phyloP scores from a whole-genome alignment of 2,329 filamentous ascomycete genomes.

The Fusarium marasasianum region DNA sequence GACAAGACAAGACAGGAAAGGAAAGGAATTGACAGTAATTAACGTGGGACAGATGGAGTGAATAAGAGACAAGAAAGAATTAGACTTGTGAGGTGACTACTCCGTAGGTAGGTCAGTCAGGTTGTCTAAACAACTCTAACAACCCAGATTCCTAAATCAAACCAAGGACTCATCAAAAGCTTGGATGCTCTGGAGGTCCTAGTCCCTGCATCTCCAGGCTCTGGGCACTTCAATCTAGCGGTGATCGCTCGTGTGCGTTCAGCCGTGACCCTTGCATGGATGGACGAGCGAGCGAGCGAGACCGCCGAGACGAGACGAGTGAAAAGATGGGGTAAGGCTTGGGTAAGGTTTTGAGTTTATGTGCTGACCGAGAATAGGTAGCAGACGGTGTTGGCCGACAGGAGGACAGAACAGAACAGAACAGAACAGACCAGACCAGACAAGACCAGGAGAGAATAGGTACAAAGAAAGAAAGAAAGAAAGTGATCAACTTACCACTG shows the following conservation, averaged over 20 bases:
- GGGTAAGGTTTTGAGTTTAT: background rate
- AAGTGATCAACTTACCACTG: slow-evolving; percentile 4
- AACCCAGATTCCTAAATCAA: background rate
- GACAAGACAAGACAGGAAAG: too few species aligned
- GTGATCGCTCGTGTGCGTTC: slow-evolving; percentile 23
- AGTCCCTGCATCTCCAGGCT: slow-evolving; percentile 31
- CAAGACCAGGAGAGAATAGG: background rate
- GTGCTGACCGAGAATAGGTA: background rate
- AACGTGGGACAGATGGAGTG: slow-evolving; percentile 1
- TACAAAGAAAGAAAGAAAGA: background rate
- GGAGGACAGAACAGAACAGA: background rate
- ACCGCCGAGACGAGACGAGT: background rate
- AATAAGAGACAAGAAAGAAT: background rate
- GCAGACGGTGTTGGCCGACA: slow-evolving; percentile 6
- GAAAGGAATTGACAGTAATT: slow-evolving; percentile 16
- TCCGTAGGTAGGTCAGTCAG: background rate
- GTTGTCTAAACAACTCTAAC: background rate
- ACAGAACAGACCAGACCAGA: background rate
- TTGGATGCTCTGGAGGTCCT: slow-evolving; percentile 26
- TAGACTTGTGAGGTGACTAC: background rate
- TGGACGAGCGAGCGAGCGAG: background rate
- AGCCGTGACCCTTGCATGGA: slow-evolving; percentile 33
- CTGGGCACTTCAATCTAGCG: slow-evolving; percentile 33
- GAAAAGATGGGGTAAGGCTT: slow-evolving; percentile 3
- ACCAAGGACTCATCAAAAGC: slow-evolving; percentile 23